Conservation (phyloP, 768 basidiomycete species). For the Suillus weaverae region DNA sequence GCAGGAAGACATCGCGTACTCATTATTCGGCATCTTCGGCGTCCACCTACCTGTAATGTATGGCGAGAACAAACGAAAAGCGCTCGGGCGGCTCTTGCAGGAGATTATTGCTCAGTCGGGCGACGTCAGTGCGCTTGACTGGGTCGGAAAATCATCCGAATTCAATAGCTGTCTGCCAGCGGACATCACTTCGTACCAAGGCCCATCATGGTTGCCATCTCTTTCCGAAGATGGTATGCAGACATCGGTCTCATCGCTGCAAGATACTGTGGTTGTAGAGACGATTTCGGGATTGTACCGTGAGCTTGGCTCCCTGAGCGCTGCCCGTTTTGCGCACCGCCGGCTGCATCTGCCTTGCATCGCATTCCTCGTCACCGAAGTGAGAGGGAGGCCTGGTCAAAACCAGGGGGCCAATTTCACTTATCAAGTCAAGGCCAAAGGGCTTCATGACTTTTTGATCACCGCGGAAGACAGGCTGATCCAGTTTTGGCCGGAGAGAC, state of each 20-base stretch:
- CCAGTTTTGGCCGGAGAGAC: neutral
- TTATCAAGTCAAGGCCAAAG: neutral
- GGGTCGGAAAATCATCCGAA: constrained; percentile 16
- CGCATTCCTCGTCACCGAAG: neutral
- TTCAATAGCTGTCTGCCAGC: constrained; percentile 20
- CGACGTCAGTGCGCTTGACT: constrained; percentile 19
- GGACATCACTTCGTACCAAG: constrained; percentile 14
- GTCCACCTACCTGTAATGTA: neutral
- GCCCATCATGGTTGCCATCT: constrained; percentile 28
- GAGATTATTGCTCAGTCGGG: constrained; percentile 10
- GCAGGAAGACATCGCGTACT: neutral
- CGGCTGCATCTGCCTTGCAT: neutral
- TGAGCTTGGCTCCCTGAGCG: neutral
- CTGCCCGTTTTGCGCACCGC: neutral
- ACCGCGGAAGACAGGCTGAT: neutral
- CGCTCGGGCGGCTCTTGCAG: constrained; percentile 10
- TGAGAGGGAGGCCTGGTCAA: neutral
- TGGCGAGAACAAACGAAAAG: neutral
- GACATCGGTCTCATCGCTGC: neutral
- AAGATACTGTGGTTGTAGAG: neutral
- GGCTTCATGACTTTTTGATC: neutral
- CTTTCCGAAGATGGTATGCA: neutral
- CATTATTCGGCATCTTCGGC: neutral
- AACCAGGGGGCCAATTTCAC: neutral
- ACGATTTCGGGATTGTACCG: neutral